These are phyloP conservation scores for Millerago galiae DNA, from an alignment of 805 yeast genomes.

Conservation along the genomic window DNA sequence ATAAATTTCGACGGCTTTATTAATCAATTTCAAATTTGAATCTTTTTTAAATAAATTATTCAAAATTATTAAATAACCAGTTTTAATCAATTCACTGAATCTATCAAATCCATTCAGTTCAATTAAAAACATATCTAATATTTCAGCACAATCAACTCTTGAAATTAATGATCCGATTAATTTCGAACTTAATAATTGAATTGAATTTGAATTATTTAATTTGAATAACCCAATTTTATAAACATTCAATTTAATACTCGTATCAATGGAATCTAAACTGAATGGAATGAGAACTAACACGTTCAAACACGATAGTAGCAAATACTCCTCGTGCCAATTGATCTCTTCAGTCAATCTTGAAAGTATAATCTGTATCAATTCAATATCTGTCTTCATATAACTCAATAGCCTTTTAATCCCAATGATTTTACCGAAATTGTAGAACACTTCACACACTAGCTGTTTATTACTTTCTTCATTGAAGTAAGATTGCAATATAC, in stretches of 20 bases:
- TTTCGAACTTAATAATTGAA: constrained; percentile 25
- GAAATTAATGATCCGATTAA: constrained; percentile 26
- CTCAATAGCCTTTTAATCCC: constrained; percentile 56
- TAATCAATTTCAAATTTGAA: constrained; percentile 2
- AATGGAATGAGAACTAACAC: constrained; percentile 73
- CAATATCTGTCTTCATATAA: constrained; percentile 55
- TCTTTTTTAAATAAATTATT: constrained; percentile 21
- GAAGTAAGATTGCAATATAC: constrained; percentile 26
- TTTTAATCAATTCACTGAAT: constrained; percentile 1
- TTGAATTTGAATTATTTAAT: constrained; percentile 39
- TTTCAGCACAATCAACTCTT: constrained; percentile 19
- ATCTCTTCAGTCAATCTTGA: constrained; percentile 14
- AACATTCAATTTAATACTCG: constrained; percentile 26
- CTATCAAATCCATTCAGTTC: constrained; percentile 16
- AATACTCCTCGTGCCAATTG: constrained; percentile 42
- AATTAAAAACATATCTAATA: constrained; percentile 7
- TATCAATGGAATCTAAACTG: constrained; percentile 37
- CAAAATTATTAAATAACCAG: constrained; percentile 14
- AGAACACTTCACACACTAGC: constrained; percentile 33
- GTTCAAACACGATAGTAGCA: constrained; percentile 65
- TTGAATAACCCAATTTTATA: constrained; percentile 28
- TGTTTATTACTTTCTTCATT: background rate
- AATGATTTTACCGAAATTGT: constrained; percentile 57
- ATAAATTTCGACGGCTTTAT: background rate
- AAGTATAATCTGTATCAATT: constrained; percentile 36